A percentile compares a stretch with the other conserved stretches of the same genome.
Evolutionary conservation across 2,329 filamentous ascomycete genomes (phyloP).

Genomic region (Rutstroemia sp.): DNA sequence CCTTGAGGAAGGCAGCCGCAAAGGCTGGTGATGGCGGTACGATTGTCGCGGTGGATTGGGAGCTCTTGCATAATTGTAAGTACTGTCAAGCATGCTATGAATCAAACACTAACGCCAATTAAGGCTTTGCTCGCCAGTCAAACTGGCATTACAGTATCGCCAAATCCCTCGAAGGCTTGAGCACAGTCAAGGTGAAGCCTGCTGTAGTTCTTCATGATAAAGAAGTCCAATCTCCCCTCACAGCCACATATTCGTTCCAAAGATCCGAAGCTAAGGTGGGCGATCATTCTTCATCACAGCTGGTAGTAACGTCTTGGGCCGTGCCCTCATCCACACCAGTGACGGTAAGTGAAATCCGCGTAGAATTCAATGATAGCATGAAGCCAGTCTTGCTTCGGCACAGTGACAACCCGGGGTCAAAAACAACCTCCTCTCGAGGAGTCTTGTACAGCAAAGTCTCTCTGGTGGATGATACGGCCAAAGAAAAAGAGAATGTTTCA

Average conservation of each 20-base stretch:
- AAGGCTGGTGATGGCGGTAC: conserved; percentile 46
- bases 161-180: conserved; percentile 46
- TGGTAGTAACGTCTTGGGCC: conserved; percentile 50
- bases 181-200: conserved; percentile 37
- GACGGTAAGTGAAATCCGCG: conserved; percentile 41
- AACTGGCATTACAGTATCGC: conserved; percentile 56
- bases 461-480: conserved; percentile 16
- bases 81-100: conserved; percentile 10
- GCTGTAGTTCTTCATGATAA: conserved; percentile 44
- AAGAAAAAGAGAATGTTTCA: neutral
- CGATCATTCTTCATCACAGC: conserved; percentile 49
- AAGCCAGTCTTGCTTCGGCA: conserved; percentile 44
- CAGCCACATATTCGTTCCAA: conserved; percentile 50
- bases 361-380: conserved; percentile 51
- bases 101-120: conserved; percentile 16
- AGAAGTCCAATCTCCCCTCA: conserved; percentile 45
- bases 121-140: conserved; percentile 46
- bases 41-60: conserved; percentile 57
- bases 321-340: conserved; percentile 45
- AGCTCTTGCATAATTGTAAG: conserved; percentile 52
- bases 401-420: conserved; percentile 5
- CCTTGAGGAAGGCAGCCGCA: conserved; percentile 49
- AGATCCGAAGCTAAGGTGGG: conserved; percentile 54
- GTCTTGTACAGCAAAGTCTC: conserved; percentile 16
- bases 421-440: neutral